These are phyloP conservation scores for Breynia disticha DNA, from an alignment of 441 rosid genomes.

Conservation along the genomic window DNA sequence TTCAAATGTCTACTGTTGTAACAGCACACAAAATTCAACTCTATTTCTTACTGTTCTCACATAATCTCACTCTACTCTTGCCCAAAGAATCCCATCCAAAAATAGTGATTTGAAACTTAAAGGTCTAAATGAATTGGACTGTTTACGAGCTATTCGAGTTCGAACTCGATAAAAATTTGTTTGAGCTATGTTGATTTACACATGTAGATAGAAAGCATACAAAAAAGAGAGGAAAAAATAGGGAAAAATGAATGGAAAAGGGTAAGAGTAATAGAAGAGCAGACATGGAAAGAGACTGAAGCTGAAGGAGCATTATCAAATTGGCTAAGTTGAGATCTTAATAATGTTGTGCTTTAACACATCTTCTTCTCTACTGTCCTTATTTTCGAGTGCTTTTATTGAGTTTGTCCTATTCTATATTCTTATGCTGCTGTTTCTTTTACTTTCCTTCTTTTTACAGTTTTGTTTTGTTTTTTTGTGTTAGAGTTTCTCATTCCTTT, in stretches of 20 bases:
- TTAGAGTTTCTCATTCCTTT: not conserved
- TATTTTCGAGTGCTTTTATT: conserved; percentile 8
- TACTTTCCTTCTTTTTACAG: not conserved
- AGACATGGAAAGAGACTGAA: conserved; percentile 34
- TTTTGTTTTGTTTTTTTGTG: not conserved
- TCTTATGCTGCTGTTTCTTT: not conserved
- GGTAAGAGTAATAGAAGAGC: not conserved
- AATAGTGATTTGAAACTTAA: too few species aligned
- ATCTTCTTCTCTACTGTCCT: conserved; percentile 15
- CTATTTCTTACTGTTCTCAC: too few species aligned
- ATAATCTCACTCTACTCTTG: too few species aligned
- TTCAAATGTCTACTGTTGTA: too few species aligned
- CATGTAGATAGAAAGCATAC: too few species aligned
- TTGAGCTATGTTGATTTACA: too few species aligned
- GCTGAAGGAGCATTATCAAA: conserved; percentile 18
- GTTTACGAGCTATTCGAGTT: too few species aligned
- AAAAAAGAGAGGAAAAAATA: not conserved
- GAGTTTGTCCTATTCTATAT: conserved; percentile 14
- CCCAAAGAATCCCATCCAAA: too few species aligned
- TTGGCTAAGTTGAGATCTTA: conserved; percentile 23
- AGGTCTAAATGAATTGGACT: too few species aligned
- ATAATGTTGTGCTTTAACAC: conserved; percentile 19
- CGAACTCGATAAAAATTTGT: too few species aligned
- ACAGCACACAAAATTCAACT: too few species aligned
- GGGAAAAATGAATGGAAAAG: not conserved